Percentiles rank a stretch among this genome's conserved stretches.
These are phyloP conservation scores for Acacia crassicarpa DNA, from an alignment of 306 rosid species.

Conservation along the genomic window DNA sequence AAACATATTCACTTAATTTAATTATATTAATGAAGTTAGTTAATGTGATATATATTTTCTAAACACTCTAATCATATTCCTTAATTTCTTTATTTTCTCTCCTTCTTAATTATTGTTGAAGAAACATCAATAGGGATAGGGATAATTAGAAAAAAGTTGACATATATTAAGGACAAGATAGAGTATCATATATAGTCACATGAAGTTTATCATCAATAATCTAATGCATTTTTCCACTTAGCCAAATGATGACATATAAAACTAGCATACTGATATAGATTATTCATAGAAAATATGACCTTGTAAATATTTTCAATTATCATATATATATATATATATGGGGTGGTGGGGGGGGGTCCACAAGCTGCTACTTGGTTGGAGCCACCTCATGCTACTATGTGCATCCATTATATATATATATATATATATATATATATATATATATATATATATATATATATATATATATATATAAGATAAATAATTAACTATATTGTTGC, in stretches of 20 bases:
- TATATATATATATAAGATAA: not conserved
- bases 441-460: too few species aligned
- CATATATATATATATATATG: not conserved
- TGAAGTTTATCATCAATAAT: not conserved
- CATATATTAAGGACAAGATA: too few species aligned
- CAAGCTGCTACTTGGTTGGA: not conserved
- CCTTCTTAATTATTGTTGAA: too few species aligned
- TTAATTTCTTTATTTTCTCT: too few species aligned
- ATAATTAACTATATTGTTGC: not conserved
- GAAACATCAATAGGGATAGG: too few species aligned
- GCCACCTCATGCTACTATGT: not conserved
- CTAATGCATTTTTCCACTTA: not conserved
- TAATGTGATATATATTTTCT: too few species aligned
- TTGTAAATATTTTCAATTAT: too few species aligned
- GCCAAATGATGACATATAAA: not conserved
- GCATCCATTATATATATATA: not conserved
- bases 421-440: too few species aligned
- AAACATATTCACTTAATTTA: too few species aligned
- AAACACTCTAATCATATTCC: too few species aligned
- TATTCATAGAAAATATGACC: not conserved
- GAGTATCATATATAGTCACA: not conserved
- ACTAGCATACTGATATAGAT: not conserved
- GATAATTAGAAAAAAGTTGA: too few species aligned
- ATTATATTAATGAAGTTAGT: too few species aligned
- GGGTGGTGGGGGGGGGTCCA: not conserved